Evolutionary conservation across 2,329 filamentous ascomycete species (phyloP).

Genomic region (Dactylellina parvicollis): DNA sequence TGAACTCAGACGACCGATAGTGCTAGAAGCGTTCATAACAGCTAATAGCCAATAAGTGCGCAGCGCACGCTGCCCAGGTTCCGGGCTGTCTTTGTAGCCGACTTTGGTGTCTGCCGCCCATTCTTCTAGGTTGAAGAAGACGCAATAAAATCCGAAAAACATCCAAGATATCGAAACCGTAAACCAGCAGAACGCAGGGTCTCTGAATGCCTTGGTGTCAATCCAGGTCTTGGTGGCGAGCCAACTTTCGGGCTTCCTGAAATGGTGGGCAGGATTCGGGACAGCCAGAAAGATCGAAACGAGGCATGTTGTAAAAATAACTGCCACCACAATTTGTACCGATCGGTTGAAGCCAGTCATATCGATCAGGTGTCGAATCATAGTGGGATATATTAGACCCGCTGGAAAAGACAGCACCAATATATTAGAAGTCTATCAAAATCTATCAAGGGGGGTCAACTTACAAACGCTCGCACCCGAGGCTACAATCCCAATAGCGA

Average conservation of each 20-base stretch:
- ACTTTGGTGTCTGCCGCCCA: conserved; percentile 36
- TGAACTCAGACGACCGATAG: conserved; percentile 47
- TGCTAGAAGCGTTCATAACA: conserved; percentile 51
- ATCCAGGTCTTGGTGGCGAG: conserved; percentile 33
- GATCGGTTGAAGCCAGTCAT: conserved; percentile 38
- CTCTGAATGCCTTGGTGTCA: conserved; percentile 35
- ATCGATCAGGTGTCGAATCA: conserved; percentile 45
- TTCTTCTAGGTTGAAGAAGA: conserved; percentile 50
- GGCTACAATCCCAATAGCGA: conserved; percentile 49
- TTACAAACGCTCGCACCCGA: conserved; percentile 48
- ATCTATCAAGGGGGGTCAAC: neutral
- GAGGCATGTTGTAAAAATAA: conserved; percentile 39
- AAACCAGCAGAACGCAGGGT: conserved; percentile 45
- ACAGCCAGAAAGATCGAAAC: conserved; percentile 40
- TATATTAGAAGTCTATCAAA: neutral
- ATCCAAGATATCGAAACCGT: conserved; percentile 43
- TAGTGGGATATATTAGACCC: conserved; percentile 48
- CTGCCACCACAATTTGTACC: conserved; percentile 18
- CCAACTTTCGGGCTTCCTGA: conserved; percentile 32
- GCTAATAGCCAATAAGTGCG: conserved; percentile 41
- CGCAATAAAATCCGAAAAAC: conserved; percentile 52
- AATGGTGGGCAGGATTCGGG: conserved; percentile 43
- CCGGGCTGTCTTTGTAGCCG: conserved; percentile 29
- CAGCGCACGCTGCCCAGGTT: conserved; percentile 28
- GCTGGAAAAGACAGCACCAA: neutral